phyloP scores from a whole-genome alignment of 139 green algal species.

The Picochlorum sp. region DNA sequence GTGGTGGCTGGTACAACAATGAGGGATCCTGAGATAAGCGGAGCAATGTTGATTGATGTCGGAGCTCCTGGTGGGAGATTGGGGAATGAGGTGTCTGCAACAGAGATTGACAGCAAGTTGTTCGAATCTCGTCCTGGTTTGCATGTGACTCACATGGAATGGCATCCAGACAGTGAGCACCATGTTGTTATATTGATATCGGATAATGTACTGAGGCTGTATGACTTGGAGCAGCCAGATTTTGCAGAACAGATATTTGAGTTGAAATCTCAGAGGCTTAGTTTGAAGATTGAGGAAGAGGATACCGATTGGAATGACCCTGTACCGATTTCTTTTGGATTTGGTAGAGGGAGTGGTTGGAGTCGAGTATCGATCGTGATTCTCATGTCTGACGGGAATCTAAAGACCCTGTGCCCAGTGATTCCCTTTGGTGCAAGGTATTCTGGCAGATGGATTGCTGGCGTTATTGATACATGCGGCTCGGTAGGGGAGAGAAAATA shows the following conservation, averaged over 20 bases:
- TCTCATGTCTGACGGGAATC: conserved; percentile 25
- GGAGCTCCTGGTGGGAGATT: not conserved
- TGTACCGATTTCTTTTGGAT: conserved; percentile 37
- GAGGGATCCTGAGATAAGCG: conserved; percentile 21
- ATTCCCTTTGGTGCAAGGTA: conserved; percentile 39
- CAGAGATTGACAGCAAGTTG: conserved; percentile 22
- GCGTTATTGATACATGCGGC: not conserved
- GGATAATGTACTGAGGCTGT: conserved; percentile 31
- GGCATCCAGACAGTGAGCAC: conserved; percentile 34
- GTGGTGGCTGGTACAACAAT: conserved; percentile 10
- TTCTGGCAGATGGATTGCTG: not conserved
- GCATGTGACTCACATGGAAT: conserved; percentile 28
- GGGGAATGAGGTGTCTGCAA: conserved; percentile 5
- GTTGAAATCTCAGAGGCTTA: conserved; percentile 22
- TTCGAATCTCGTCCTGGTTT: conserved; percentile 30
- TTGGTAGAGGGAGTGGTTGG: conserved; percentile 36
- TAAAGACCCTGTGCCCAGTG: conserved; percentile 48
- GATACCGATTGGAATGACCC: not conserved
- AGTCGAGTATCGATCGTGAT: conserved; percentile 39
- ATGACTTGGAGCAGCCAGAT: conserved; percentile 19
- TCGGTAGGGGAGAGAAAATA: not conserved
- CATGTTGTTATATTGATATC: conserved; percentile 40
- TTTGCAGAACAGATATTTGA: conserved; percentile 44
- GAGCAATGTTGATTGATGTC: conserved; percentile 10
- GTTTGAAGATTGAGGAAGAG: not conserved